These are phyloP conservation scores for Flaveria bidentis DNA, from an alignment of 129 eudicot species.

Conservation along the genomic window DNA sequence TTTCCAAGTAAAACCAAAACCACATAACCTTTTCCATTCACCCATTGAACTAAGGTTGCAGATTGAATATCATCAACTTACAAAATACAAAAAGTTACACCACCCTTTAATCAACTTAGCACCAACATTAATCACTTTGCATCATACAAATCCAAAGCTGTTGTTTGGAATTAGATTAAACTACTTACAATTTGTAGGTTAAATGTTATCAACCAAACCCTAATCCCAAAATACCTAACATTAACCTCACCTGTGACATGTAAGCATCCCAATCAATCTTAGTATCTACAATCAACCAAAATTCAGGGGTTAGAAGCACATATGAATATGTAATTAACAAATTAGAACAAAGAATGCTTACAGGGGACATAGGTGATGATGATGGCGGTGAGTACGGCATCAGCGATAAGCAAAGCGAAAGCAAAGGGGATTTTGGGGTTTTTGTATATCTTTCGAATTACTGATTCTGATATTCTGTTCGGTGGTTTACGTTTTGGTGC, in stretches of 20 bases:
- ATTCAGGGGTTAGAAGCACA: background rate
- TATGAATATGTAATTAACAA: background rate
- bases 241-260: slow-evolving; percentile 72
- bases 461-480: slow-evolving; percentile 13
- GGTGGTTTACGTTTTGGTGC: slow-evolving; percentile 24
- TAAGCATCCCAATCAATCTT: slow-evolving; percentile 98
- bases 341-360: slow-evolving; percentile 30
- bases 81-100: no score
- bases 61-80: no score
- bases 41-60: no score
- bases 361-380: slow-evolving; percentile 80
- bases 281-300: slow-evolving; percentile 55
- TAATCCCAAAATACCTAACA: background rate
- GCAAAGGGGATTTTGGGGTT: slow-evolving; percentile 50
- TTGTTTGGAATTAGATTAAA: background rate
- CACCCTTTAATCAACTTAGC: background rate
- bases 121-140: slow-evolving; percentile 8
- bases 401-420: slow-evolving; percentile 52
- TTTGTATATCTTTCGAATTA: slow-evolving; percentile 25
- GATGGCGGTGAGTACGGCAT: slow-evolving; percentile 62
- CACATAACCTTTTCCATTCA: no score
- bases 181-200: background rate
- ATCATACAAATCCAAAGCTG: background rate
- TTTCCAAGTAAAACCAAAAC: no score
- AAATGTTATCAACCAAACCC: no score